Base-by-base conservation (phyloP, 768 basidiomycete genomes). In the Dentipellis sp. region DNA sequence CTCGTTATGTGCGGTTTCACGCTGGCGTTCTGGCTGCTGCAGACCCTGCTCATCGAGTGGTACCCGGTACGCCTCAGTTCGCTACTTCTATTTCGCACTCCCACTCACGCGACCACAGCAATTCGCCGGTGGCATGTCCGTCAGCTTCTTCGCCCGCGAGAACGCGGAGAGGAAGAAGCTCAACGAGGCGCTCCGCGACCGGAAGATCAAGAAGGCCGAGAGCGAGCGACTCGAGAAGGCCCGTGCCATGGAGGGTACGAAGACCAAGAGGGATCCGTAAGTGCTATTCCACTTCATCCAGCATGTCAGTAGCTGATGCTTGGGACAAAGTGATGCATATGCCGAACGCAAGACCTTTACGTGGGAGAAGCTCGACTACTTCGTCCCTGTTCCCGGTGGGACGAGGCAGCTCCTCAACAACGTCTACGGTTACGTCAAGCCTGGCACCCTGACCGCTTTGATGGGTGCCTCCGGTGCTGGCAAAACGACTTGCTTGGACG, bases 391-490 rank as follows among this genome's bases (percentile, higher is more conserved):
- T 0, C 74, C 81, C 0, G 77, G 77, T 22, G 86, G 86, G 10
- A 75, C 73, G 16, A 74, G 71, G 9, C 76, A 80, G 45, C 73
- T 93, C 10, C 77, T 93, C 39, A 81, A 91, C 63, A 82, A 89
- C 59, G 81, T 93, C n/a, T 78, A 75, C 59, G 91, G 91, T 0
- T 92, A 83, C 64, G 87, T 91, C 46, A 86, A 85, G 62, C 92
- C 92, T 10, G 92, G 91, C 2, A 90, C 84, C 16, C 68, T 93
- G 58, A 92, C 91, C 0, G 92, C 91, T 1, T 75, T 94, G 10
- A 91, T 94, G 91, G 91, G 91, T 58, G 86, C 87, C 14, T 86
- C 83, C 56, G 88, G 88, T 53, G 88, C 88, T 45, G 86, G 84
- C 72, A 88, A 80, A 74, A 91, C 84, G 29, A 94, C 84, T 16